These are phyloP conservation scores for Triangularia setosa DNA, from an alignment of 2,329 filamentous ascomycete genomes.

Conservation along the genomic window DNA sequence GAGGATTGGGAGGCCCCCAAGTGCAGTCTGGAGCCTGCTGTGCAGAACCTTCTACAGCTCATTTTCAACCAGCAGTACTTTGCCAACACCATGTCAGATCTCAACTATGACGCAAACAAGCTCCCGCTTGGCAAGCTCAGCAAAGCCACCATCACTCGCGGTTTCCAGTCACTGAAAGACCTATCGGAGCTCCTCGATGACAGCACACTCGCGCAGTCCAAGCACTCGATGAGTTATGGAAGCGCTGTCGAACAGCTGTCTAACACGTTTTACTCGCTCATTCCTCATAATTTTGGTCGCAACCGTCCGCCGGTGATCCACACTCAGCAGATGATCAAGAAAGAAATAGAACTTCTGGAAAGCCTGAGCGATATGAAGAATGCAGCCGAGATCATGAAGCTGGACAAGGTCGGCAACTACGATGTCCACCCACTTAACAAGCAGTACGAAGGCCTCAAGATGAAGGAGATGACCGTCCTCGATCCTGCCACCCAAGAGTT, in stretches of 20 bases:
- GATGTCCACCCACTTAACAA: constrained; percentile 64
- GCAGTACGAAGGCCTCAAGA: constrained; percentile 65
- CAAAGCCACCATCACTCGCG: constrained; percentile 69
- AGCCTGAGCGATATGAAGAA: constrained; percentile 83
- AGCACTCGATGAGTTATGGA: constrained; percentile 37
- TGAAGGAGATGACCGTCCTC: constrained; percentile 74
- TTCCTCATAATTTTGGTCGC: constrained; percentile 78
- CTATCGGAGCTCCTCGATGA: constrained; percentile 64
- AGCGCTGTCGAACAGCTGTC: constrained; percentile 60
- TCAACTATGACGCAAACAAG: constrained; percentile 73
- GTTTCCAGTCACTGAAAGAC: constrained; percentile 74
- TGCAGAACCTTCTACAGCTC: constrained; percentile 69
- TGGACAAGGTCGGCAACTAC: constrained; percentile 47
- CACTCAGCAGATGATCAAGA: constrained; percentile 56
- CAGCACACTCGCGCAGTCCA: constrained; percentile 40
- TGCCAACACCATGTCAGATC: constrained; percentile 57
- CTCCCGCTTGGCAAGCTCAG: constrained; percentile 80
- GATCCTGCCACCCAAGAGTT: constrained; percentile 60
- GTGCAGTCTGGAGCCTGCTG: constrained; percentile 54
- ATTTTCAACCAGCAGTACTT: constrained; percentile 81
- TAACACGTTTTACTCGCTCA: constrained; percentile 75
- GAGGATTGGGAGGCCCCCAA: constrained; percentile 37
- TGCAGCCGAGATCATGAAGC: constrained; percentile 72
- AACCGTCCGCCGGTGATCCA: constrained; percentile 66
- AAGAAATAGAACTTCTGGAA: constrained; percentile 75